A percentile compares a stretch with the other conserved stretches of the same genome.
phyloP scores from a whole-genome alignment of 192 early-diverging fungal genomes.

The Diversispora epigaea region DNA sequence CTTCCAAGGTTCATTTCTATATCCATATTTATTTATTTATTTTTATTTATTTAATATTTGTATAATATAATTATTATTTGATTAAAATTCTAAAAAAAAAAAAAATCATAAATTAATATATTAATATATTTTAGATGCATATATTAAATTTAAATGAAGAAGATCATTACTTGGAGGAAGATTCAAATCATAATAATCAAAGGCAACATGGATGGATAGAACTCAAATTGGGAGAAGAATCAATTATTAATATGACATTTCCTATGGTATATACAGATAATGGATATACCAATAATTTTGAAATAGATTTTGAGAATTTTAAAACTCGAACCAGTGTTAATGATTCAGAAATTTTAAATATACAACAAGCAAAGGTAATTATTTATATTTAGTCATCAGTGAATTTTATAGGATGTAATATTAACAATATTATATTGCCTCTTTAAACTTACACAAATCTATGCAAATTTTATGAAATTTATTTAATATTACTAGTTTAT shows the following conservation, averaged over 20 bases:
- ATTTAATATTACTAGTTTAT: neutral
- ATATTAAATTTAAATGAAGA: neutral
- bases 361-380: slow-evolving; percentile 52
- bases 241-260: slow-evolving; percentile 54
- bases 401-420: too few relatives aligned
- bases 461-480: neutral
- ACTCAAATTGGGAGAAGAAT: slow-evolving; percentile 51
- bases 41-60: too few relatives aligned
- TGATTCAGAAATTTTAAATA: slow-evolving; percentile 57
- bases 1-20: slow-evolving; percentile 57
- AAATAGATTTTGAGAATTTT: slow-evolving; percentile 50
- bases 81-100: slow-evolving; percentile 31
- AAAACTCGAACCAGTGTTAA: slow-evolving; percentile 66
- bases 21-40: neutral
- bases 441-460: neutral
- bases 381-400: neutral
- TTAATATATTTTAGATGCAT: too few relatives aligned
- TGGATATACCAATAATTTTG: slow-evolving; percentile 58
- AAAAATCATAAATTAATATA: neutral
- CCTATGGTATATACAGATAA: slow-evolving; percentile 54
- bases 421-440: too few relatives aligned
- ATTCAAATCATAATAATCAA: slow-evolving; percentile 23
- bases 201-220: slow-evolving; percentile 75
- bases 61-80: too few relatives aligned
- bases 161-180: slow-evolving; percentile 37